phyloP scores from a whole-genome alignment of 2,329 filamentous ascomycete genomes.

The Penicillium sp. region DNA sequence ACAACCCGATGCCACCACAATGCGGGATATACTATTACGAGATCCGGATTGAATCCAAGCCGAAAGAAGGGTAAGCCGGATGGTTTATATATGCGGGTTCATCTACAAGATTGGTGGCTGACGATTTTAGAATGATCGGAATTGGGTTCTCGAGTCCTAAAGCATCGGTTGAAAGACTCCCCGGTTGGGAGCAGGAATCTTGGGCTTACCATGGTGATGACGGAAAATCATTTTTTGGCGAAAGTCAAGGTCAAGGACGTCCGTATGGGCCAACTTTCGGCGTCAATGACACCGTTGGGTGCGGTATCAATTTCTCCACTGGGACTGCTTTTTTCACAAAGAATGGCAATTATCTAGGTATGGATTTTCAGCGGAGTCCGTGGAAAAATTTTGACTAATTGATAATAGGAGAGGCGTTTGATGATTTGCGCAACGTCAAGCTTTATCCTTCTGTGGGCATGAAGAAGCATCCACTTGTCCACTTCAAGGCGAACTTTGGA shows the following conservation, averaged over 20 bases:
- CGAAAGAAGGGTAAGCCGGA: slow-evolving; percentile 57
- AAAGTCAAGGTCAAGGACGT: slow-evolving; percentile 50
- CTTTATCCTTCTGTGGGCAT: slow-evolving; percentile 57
- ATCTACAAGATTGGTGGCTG: slow-evolving; percentile 51
- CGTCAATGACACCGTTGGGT: slow-evolving; percentile 56
- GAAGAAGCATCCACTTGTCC: slow-evolving; percentile 56
- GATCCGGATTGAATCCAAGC: slow-evolving; percentile 58
- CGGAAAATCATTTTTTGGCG: slow-evolving; percentile 57
- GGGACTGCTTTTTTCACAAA: slow-evolving; percentile 60
- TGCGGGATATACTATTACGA: slow-evolving; percentile 96
- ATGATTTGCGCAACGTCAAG: slow-evolving; percentile 40
- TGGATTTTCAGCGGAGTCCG: slow-evolving; percentile 18
- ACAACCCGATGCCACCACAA: slow-evolving; percentile 79
- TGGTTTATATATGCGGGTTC: slow-evolving; percentile 6
- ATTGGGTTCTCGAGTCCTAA: slow-evolving; percentile 58
- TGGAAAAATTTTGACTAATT: too few species aligned
- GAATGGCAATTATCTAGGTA: slow-evolving; percentile 56
- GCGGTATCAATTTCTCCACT: slow-evolving; percentile 59
- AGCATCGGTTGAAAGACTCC: slow-evolving; percentile 55
- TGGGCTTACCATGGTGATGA: slow-evolving; percentile 65
- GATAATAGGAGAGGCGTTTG: slow-evolving; percentile 51
- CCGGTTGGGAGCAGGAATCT: slow-evolving; percentile 60
- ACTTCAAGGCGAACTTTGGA: slow-evolving; percentile 57
- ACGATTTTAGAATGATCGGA: slow-evolving; percentile 38
- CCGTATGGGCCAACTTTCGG: slow-evolving; percentile 57